These are phyloP conservation scores for Oryza rufipogon DNA, from an alignment of 176 grass and related monocot species.

Conservation along the genomic window DNA sequence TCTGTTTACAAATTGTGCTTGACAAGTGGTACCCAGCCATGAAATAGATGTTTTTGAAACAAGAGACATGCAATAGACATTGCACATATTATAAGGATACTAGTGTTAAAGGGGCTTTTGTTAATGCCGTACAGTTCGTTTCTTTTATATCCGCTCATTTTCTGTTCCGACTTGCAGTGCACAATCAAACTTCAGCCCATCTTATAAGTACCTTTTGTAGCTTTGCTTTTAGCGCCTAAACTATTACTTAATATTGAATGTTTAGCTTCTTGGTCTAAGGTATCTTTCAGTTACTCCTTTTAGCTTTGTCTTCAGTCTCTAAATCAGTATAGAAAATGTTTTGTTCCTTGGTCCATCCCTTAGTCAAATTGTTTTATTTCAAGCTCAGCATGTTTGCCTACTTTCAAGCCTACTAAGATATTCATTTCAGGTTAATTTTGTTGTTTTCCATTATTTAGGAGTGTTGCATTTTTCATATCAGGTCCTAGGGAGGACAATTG, in stretches of 20 bases:
- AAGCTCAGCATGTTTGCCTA: slow-evolving; percentile 12
- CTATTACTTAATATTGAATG: not conserved
- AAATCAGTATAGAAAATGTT: not conserved
- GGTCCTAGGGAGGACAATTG: slow-evolving; percentile 92
- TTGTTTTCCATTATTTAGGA: slow-evolving; percentile 23
- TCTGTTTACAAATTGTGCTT: slow-evolving; percentile 20
- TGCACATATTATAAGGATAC: not conserved
- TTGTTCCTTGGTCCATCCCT: slow-evolving; percentile 19
- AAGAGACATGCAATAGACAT: slow-evolving; percentile 18
- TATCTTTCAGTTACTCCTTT: slow-evolving; percentile 16
- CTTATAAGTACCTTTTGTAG: slow-evolving; percentile 16
- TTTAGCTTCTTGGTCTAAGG: not conserved
- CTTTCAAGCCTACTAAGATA: not conserved
- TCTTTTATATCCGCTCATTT: slow-evolving; percentile 2
- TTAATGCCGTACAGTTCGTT: slow-evolving; percentile 13
- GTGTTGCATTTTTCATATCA: slow-evolving; percentile 42
- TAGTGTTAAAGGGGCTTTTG: slow-evolving; percentile 21
- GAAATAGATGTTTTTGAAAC: not conserved
- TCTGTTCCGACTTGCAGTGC: slow-evolving; percentile 19
- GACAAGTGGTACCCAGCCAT: slow-evolving; percentile 26
- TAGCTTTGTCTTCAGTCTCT: slow-evolving; percentile 21
- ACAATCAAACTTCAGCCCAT: slow-evolving; percentile 5
- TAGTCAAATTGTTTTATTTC: slow-evolving; percentile 22
- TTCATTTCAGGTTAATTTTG: slow-evolving; percentile 25
- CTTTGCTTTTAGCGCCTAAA: slow-evolving; percentile 29